phyloP scores from a whole-genome alignment of 1,284 basidiomycete species.

The Lentinus polychrous region DNA sequence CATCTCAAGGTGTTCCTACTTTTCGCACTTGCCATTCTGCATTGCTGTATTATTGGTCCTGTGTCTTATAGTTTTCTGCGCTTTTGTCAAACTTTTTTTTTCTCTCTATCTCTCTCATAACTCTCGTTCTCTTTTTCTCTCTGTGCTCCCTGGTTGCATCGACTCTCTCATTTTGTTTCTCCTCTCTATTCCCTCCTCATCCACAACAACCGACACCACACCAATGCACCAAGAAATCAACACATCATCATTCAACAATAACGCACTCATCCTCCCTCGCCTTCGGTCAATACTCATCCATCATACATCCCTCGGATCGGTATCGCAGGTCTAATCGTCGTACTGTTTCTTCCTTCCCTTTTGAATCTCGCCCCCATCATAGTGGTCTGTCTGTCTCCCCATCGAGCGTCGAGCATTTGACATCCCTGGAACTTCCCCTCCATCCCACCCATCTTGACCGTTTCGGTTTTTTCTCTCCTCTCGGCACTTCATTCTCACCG shows the following conservation, averaged over 20 bases:
- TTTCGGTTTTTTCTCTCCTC: background rate
- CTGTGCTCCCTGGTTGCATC: background rate
- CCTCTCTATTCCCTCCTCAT: background rate
- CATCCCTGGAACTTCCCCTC: background rate
- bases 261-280: too few species aligned
- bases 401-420: too few species aligned
- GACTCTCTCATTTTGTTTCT: background rate
- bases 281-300: background rate
- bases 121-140: background rate
- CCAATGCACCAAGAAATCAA: too few species aligned
- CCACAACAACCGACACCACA: too few species aligned
- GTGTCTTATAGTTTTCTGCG: background rate
- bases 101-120: background rate
- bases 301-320: background rate
- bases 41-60: conserved; percentile 7
- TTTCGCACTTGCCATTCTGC: conserved; percentile 6
- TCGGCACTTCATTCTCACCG: background rate
- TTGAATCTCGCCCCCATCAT: too few species aligned
- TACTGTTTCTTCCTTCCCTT: background rate
- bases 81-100: background rate
- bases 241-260: too few species aligned
- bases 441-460: background rate
- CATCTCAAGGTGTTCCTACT: conserved; percentile 1
- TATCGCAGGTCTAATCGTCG: background rate
- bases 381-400: too few species aligned